Base-by-base conservation (phyloP, 1,284 basidiomycete genomes). In the Apiotrichum gracile region DNA sequence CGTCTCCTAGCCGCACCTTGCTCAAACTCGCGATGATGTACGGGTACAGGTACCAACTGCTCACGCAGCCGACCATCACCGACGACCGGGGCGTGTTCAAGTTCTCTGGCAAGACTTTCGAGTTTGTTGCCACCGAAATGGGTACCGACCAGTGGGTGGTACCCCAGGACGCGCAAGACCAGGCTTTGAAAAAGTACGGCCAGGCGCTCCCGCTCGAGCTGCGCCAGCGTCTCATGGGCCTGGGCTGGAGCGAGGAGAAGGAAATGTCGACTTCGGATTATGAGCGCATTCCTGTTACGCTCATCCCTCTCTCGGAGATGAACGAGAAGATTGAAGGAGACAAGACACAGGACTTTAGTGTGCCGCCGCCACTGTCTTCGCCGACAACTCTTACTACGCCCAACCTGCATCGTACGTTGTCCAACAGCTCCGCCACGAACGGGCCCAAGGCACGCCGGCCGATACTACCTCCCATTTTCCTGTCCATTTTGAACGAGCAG, bases 221-320 rank as follows among this genome's bases (percentile, higher is more conserved):
- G 1, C 48, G 71, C 14, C 70, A 70, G 49, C 57, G 68, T 7
- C 58, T 73, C 35, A 62, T 69, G 65, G 69, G 70, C 35, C 61
- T 73, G 1, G 70, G 71, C 3, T 73, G 71, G 71, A 67, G 60
- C 37, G 67, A 73, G 41, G 65, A 72, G 31, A 58, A 58, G 19
- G 57, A 57, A n/a, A 49, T 54, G 41, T 37, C 49, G 2, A 38
- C 48, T 12, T 29, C 42, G 17, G 69, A 70, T 41, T 63, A 60
- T 55, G 69, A 72, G 51, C 57, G 61, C n/a, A 59, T 69, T 0
- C 71, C 71, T 9, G 61, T 73, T 0, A 64, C 69, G 0, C 25
- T 35, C 4, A 38, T 72, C 16, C 65, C 67, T 2, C 50, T 45
- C 13, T 16, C 43, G 12, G 43, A 45, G 21, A 17, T 45, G 21